Evolutionary conservation across 257 asterid genomes (phyloP).

Genomic region (Orobanche coerulescens): DNA sequence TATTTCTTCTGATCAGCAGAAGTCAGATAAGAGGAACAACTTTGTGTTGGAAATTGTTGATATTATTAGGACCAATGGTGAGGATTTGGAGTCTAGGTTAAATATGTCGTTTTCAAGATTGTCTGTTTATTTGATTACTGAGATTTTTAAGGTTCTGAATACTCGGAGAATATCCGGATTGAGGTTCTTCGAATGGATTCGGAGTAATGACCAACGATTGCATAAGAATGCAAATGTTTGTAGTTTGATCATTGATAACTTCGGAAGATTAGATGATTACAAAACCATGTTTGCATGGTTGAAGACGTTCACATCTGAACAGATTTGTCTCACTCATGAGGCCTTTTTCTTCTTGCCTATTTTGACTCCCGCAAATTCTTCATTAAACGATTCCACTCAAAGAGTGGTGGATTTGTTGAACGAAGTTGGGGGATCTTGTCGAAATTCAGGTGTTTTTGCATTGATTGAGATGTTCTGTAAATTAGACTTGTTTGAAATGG

Average conservation of each 20-base stretch:
- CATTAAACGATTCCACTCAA: conserved; percentile 31
- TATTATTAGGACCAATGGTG: conserved; percentile 32
- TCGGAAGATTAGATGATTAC: conserved; percentile 67
- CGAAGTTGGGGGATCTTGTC: conserved; percentile 62
- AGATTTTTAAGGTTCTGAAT: conserved; percentile 47
- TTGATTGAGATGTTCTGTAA: conserved; percentile 59
- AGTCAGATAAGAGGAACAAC: conserved; percentile 15
- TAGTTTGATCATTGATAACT: conserved; percentile 54
- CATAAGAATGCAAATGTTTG: conserved; percentile 38
- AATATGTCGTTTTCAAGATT: conserved; percentile 24
- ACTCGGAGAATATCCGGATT: conserved; percentile 41
- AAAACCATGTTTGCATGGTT: conserved; percentile 42
- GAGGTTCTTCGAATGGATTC: conserved; percentile 62
- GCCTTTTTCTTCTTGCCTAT: conserved; percentile 59
- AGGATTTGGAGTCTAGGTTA: conserved; percentile 46
- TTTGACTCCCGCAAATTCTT: conserved; percentile 28
- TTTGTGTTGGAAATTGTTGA: conserved; percentile 36
- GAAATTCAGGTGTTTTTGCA: conserved; percentile 51
- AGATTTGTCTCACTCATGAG: conserved; percentile 43
- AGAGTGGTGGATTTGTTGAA: conserved; percentile 40
- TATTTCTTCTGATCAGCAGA: conserved; percentile 3
- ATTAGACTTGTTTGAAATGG: conserved; percentile 57
- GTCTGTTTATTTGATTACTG: conserved; percentile 26
- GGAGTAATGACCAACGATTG: conserved; percentile 30
- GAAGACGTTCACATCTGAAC: conserved; percentile 38